phyloP scores from a whole-genome alignment of 129 eudicot genomes.

The Centella asiatica region DNA sequence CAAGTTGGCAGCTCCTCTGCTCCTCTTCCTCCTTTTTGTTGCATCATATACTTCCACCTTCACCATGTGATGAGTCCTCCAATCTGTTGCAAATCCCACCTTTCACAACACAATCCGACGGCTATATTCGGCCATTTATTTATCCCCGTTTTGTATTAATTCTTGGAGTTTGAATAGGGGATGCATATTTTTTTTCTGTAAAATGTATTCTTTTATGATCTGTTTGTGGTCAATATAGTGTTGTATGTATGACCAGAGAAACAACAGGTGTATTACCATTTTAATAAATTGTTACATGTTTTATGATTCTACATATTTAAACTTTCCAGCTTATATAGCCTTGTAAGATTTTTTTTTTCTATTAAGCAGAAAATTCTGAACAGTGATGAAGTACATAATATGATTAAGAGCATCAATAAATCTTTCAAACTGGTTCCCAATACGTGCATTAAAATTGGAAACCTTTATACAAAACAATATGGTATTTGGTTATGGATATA shows the following conservation, averaged over 20 bases:
- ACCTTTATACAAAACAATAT: too few species aligned
- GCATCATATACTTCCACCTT: constrained; percentile 23
- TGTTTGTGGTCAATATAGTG: not conserved
- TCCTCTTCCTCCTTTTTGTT: constrained; percentile 25
- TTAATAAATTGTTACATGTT: not conserved
- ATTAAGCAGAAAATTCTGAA: too few species aligned
- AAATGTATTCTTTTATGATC: constrained; percentile 8
- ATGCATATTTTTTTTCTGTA: not conserved
- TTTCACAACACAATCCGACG: not conserved
- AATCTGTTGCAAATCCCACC: not conserved
- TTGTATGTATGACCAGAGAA: not conserved
- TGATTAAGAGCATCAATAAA: too few species aligned
- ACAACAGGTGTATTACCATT: not conserved
- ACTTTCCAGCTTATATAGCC: too few species aligned
- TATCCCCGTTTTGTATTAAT: not conserved
- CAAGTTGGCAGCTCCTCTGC: constrained; percentile 19
- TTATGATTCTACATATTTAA: too few species aligned
- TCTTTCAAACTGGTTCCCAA: too few species aligned
- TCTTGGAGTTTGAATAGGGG: constrained; percentile 1
- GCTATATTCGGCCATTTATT: not conserved
- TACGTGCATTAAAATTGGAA: too few species aligned
- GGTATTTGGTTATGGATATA: too few species aligned
- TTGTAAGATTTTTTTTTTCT: too few species aligned
- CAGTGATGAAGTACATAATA: too few species aligned
- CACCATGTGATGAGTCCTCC: constrained; percentile 10